phyloP scores from a whole-genome alignment of 2,329 filamentous ascomycete species.

The Xylaria multiplex region DNA sequence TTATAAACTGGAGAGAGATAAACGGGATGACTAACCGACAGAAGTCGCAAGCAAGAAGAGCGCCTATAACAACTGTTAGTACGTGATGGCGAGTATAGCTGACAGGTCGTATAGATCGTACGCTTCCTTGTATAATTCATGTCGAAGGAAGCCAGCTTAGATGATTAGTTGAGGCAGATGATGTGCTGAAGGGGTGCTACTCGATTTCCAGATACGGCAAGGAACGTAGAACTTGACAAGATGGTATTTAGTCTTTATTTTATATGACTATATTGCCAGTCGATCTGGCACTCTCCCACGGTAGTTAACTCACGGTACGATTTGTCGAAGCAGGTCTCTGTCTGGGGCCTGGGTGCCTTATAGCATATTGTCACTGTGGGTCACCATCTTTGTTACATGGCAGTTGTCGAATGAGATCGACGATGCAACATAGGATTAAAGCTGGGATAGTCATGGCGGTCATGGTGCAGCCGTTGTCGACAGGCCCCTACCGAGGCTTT shows the following conservation, averaged over 20 bases:
- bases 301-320: not conserved
- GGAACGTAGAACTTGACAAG: not conserved
- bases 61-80: constrained; percentile 47
- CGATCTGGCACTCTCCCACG: constrained; percentile 1
- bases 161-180: constrained; percentile 5
- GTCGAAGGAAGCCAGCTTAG: constrained; percentile 7
- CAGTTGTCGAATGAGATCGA: constrained; percentile 26
- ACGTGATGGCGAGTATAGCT: constrained; percentile 20
- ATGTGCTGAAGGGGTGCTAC: not conserved
- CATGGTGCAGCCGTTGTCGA: constrained; percentile 24
- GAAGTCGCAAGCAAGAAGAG: constrained; percentile 55
- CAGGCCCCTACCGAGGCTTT: constrained; percentile 23
- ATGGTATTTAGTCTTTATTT: constrained; percentile 10
- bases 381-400: constrained; percentile 20
- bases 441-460: constrained; percentile 23
- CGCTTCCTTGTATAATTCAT: constrained; percentile 54
- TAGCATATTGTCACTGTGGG: constrained; percentile 30
- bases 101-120: constrained; percentile 38
- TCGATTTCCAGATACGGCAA: not conserved
- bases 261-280: constrained; percentile 13
- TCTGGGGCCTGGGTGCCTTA: constrained; percentile 22
- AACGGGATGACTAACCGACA: constrained; percentile 45
- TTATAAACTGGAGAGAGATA: constrained; percentile 5
- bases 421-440: constrained; percentile 24
- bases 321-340: constrained; percentile 1